These are phyloP conservation scores for Xerophyta viscosa DNA, from an alignment of 106 monocot genomes.

Conservation along the genomic window DNA sequence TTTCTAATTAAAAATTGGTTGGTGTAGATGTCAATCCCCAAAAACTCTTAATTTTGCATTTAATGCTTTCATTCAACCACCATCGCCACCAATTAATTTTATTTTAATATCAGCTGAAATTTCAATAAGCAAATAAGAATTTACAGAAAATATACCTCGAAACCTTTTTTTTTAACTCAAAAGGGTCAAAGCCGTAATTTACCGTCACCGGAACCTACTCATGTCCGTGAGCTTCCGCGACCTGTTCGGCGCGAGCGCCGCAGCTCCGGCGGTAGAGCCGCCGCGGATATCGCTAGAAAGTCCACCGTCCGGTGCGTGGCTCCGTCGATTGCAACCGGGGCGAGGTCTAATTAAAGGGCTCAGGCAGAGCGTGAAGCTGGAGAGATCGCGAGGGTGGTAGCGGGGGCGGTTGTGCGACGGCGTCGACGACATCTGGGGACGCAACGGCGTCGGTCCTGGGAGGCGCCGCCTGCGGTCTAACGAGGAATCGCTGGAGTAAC, in stretches of 20 bases:
- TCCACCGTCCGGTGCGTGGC: conserved; percentile 17
- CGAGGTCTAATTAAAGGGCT: conserved; percentile 50
- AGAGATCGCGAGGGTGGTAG: conserved; percentile 1
- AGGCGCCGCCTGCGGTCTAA: conserved; percentile 10
- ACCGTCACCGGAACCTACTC: conserved; percentile 34
- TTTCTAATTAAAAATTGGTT: too few species aligned
- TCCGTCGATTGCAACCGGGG: conserved; percentile 15
- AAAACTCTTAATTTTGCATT: too few species aligned
- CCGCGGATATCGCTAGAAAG: conserved; percentile 27
- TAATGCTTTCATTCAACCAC: too few species aligned
- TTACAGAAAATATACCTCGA: too few species aligned
- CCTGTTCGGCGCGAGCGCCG: conserved; percentile 23
- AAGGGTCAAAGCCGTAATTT: conserved; percentile 17
- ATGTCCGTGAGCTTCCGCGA: conserved; percentile 59
- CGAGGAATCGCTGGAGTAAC: conserved; percentile 17
- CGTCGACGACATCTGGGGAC: neutral
- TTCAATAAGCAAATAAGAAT: too few species aligned
- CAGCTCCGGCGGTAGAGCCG: conserved; percentile 1
- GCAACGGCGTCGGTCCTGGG: conserved; percentile 29
- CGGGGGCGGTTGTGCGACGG: neutral
- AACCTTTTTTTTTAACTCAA: too few species aligned
- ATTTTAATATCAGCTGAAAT: too few species aligned
- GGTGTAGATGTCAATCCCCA: too few species aligned
- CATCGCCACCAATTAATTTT: too few species aligned
- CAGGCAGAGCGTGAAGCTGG: conserved; percentile 44